These are phyloP conservation scores for Clathrospora elynae DNA, from an alignment of 2,329 filamentous ascomycete species.

Conservation along the genomic window DNA sequence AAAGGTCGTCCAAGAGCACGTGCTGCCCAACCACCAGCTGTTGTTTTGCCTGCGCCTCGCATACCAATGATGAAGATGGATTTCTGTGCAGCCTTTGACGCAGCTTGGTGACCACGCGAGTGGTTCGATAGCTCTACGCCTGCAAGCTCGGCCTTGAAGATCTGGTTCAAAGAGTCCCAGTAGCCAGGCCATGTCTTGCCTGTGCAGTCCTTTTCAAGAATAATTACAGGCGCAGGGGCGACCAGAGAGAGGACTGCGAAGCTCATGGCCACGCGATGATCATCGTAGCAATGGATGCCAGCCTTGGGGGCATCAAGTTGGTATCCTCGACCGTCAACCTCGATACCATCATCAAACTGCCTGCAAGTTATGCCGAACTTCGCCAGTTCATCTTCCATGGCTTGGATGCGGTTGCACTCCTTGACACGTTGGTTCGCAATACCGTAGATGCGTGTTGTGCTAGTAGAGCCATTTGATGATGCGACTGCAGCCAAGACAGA, in stretches of 20 bases:
- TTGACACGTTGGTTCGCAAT: conserved; percentile 98
- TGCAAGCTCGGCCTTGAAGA: conserved; percentile 76
- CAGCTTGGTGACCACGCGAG: conserved; percentile 40
- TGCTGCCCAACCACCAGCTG: conserved; percentile 84
- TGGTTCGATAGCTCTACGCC: conserved; percentile 66
- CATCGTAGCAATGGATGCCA: conserved; percentile 90
- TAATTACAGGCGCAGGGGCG: conserved; percentile 71
- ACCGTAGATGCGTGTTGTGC: conserved; percentile 81
- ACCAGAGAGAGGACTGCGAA: conserved; percentile 86
- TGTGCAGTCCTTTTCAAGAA: conserved; percentile 89
- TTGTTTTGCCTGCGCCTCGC: conserved; percentile 96
- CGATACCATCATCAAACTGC: conserved; percentile 94
- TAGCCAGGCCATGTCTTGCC: conserved; percentile 99
- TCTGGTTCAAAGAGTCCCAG: conserved; percentile 87
- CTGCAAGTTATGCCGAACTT: conserved; percentile 89
- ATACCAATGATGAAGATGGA: conserved; percentile 97
- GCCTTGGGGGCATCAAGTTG: conserved; percentile 58
- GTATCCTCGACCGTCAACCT: conserved; percentile 65
- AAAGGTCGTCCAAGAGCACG: conserved; percentile 75
- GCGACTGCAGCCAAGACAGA: conserved; percentile 92
- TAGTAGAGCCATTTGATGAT: conserved; percentile 64
- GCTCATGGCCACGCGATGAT: conserved; percentile 98
- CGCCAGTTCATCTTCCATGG: conserved; percentile 91
- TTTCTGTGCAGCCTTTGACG: conserved; percentile 50
- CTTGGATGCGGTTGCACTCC: conserved; percentile 93